Conservation (phyloP, 176 grass and related monocot genomes). For the Raddia distichophylla region DNA sequence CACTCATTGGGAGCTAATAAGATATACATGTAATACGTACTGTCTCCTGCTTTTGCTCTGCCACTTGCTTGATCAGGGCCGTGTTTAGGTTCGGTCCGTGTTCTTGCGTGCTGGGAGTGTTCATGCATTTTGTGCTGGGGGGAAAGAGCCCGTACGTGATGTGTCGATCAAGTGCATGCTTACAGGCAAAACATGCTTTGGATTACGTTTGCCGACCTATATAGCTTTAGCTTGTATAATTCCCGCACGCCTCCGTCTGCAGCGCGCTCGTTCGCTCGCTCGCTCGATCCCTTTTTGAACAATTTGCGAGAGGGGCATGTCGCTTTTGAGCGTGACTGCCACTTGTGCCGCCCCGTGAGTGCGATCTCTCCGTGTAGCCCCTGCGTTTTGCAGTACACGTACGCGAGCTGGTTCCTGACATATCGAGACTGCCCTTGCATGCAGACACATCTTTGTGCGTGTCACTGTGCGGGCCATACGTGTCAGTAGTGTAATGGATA, state of each 20-base stretch:
- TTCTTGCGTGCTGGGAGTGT: not conserved
- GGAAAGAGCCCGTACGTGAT: constrained; percentile 2
- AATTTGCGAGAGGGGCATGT: constrained; percentile 31
- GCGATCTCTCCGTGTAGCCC: constrained; percentile 42
- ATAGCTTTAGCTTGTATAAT: not conserved
- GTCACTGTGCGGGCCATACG: not conserved
- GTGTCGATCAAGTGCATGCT: constrained; percentile 39
- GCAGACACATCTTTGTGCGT: not conserved
- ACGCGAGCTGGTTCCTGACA: constrained; percentile 11
- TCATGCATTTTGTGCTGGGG: not conserved
- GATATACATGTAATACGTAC: not conserved
- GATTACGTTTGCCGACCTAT: constrained; percentile 44
- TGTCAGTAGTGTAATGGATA: not conserved
- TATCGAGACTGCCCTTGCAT: not conserved
- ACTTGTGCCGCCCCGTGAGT: constrained; percentile 39
- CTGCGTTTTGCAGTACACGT: constrained; percentile 44
- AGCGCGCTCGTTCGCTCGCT: no score
- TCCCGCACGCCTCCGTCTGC: not conserved
- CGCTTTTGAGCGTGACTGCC: constrained; percentile 47
- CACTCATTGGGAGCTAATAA: not conserved
- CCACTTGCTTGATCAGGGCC: not conserved
- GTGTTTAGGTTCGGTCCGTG: not conserved
- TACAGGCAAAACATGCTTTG: constrained; percentile 40
- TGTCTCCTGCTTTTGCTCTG: not conserved
- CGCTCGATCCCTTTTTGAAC: not conserved